Base-by-base conservation (phyloP, 108 stramenopile genomes). In the Discostella pseudostelligera region DNA sequence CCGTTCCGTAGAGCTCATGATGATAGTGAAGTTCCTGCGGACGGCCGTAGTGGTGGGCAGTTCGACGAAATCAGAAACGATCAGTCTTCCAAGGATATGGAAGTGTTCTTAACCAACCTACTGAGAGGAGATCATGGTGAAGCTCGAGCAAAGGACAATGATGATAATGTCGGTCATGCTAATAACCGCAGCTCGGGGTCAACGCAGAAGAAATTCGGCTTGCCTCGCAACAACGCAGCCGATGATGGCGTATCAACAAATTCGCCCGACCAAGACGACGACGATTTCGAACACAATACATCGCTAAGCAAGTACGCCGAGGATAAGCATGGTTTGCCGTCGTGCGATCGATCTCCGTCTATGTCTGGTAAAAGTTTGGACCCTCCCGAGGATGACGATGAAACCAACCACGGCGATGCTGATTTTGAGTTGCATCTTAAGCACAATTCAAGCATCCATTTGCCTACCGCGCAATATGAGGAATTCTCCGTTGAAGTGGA, bases 301-400 rank as follows among this genome's bases (percentile, higher is more conserved):
- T 76, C 68, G 1, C 59, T 76, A 42, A 76, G 75, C 22, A 69
- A 69, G 68, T 67, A 76, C 37, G 75, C 68, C 10, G 75, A 76
- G 32, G 59, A 53, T 13, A 76, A 76, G 45, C 59, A 53, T 59
- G 56, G 56, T 17, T 49, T 39, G 19, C 12, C 43, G 17, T 20
- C 56, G 0, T 20, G 24, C 26, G 25, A 51, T 0, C 50, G 32
- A 32, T 32, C 32, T 5, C 58, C 58, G 17, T 9, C 40, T n/a
- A 5, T 4, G 32, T 42, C 70, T 19, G 17, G 24, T 28, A 29
- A 1, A 12, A 17, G 16, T 10, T 22, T 61, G 0, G 73, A 74
- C 39, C 73, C 65, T 24, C 73, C 73, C 6, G 59, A 59, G 61
- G 37, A 32, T 9, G 65, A 61, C 14, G 60, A 72, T 28, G 40